Base-by-base conservation (phyloP, 2,329 filamentous ascomycete genomes). In the Pestalotiopsis fici region DNA sequence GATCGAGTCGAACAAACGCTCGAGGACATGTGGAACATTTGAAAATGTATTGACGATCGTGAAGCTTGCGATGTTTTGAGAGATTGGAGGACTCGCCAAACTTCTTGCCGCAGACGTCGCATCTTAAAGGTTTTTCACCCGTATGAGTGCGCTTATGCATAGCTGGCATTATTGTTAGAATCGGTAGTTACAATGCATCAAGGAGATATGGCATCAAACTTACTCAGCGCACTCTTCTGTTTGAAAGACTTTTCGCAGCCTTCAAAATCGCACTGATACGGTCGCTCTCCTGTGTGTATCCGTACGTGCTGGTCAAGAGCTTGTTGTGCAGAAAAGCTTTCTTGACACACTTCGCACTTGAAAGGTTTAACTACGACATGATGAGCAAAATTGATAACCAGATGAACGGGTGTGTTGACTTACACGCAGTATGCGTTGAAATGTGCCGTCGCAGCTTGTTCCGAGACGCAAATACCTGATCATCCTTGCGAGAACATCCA, bases 111-210 rank as follows among this genome's bases (percentile, higher is more conserved):
- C 89, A 91, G 31, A 85, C 80, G 1, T 87, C 83, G 69, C 89
- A 91, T 57, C 81, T 77, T 0, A 91, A 78, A 0, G 89, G 89
- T 73, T 91, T 91, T 59, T 87, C 85, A 55, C 89, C 88, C 0
- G 90, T 91, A 72, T 92, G 90, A 1, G 86, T 89, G 50, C 89
- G 84, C 72, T 86, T 85, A 71, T 93, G 90, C 83, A 91, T 91
- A n/a, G 89, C 88, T 90, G 70, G 37, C 7, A 65, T 21, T 13
- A n/a, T 59, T 57, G 57, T 61, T 27, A 65, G 47, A 6, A 23
- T 31, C 9, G 27, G n/a, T 15, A 18, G 1, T 11, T 11, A 1
- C 13, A 18, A 37, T 7, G 28, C 31, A 66, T 39, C 35, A 39
- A 59, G 12, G 6, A 1, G 3, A 5, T 1, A 37, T 60, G 4